These are phyloP conservation scores for Mesembryanthemum crystallinum DNA, from an alignment of 148 eudicot genomes.

Conservation along the genomic window DNA sequence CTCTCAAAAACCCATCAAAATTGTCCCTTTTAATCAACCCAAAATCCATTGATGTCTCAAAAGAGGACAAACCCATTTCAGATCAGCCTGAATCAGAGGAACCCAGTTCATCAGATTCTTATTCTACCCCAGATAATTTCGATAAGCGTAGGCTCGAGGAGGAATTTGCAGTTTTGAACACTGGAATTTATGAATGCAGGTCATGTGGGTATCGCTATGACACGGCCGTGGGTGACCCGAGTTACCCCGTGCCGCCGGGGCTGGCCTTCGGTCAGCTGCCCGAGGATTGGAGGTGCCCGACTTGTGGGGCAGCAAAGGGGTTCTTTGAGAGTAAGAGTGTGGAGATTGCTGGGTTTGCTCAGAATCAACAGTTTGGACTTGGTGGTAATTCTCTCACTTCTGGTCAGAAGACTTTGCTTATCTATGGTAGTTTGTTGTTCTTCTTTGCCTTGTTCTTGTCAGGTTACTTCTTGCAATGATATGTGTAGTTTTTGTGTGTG, in stretches of 20 bases:
- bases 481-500: neutral
- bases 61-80: constrained; percentile 72
- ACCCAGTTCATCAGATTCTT: constrained; percentile 27
- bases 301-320: constrained; percentile 88
- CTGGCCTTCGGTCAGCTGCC: constrained; percentile 72
- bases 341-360: constrained; percentile 96
- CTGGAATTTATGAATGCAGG: constrained; percentile 84
- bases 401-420: constrained; percentile 84
- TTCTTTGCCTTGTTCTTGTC: constrained; percentile 74
- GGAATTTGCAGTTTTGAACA: constrained; percentile 87
- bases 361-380: constrained; percentile 91
- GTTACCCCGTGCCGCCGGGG: constrained; percentile 86
- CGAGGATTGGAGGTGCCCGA: constrained; percentile 94
- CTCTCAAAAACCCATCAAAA: constrained; percentile 24
- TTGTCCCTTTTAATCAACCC: constrained; percentile 21
- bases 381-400: constrained; percentile 89
- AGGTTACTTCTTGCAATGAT: constrained; percentile 86
- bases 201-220: constrained; percentile 84
- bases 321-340: constrained; percentile 95
- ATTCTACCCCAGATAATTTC: constrained; percentile 3
- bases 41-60: constrained; percentile 70
- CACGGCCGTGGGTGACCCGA: constrained; percentile 71
- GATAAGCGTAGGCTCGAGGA: constrained; percentile 69
- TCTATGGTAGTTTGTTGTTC: constrained; percentile 75
- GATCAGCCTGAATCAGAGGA: constrained; percentile 33